Base-by-base conservation (phyloP, 371 early-diverging fungal genomes). In the Thermomucor indicae-seudaticae region DNA sequence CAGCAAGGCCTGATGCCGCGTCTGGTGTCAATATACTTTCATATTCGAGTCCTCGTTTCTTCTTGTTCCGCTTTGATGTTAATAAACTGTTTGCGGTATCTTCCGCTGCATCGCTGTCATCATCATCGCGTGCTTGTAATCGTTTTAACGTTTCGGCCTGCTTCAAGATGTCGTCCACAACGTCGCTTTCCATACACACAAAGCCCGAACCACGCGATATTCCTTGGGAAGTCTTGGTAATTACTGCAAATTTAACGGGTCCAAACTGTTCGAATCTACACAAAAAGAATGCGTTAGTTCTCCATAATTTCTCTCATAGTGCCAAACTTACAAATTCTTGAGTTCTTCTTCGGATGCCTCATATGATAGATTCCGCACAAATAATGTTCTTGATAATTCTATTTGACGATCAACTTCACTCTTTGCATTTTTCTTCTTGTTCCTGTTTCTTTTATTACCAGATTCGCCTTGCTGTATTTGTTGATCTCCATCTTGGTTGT, bases 191-290 rank as follows among this genome's bases (percentile, higher is more conserved):
- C 77, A 90, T 96, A 73, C 90, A 86, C 27, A 95, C 93, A 64
- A 97, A 97, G 11, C 86, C 97, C 7, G 95, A 93, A 29, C 97
- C 97, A 14, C 90, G 82, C 25, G 94, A 86, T n/a, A n/a, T n/a
- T n/a, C n/a, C n/a, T 14, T 83, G 77, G 19, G 89, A 88, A 20
- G 93, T 91, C 58, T 81, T 78, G 4, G 92, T 91, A 43, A 96
- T 83, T 23, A 84, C 74, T 46, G 84, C 89, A 69, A 96, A 96
- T 7, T 86, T 78, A 29, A 97, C 66, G 43, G 75, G 65, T 8
- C 97, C 97, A 77, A 80, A 85, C 50, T 75, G 74, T 25, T 58
- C 71, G 71, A 92, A 70, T 2, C 77, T 66, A 61, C 69, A 70
- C 39, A 65, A 60, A 30, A 47, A 11, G 24, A 8, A 6, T 0